A percentile compares a stretch with the other conserved stretches of the same genome.
These are phyloP conservation scores for Yamadazyma kanchanaburiensis DNA, from an alignment of 1,139 yeast species.

Conservation along the genomic window DNA sequence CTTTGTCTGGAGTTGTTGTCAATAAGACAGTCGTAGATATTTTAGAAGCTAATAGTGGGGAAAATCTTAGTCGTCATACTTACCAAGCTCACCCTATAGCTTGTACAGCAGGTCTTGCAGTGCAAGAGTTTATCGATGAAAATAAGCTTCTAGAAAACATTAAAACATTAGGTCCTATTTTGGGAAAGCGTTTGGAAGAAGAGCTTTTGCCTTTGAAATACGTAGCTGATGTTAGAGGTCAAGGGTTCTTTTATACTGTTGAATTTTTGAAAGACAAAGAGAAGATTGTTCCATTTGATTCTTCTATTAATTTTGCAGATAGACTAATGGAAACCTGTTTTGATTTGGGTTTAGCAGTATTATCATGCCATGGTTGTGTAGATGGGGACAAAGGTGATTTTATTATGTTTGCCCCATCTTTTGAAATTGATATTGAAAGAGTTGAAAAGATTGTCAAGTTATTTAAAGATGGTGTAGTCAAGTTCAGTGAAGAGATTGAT, in stretches of 20 bases:
- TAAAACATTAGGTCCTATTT: conserved; percentile 39
- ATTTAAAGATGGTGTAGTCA: too few species aligned
- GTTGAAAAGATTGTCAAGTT: conserved; percentile 1
- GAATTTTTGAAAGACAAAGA: conserved; percentile 15
- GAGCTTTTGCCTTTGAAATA: conserved; percentile 26
- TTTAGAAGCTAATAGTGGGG: conserved; percentile 39
- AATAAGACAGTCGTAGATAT: conserved; percentile 44
- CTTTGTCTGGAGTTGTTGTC: conserved; percentile 54
- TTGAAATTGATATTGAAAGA: conserved; percentile 1
- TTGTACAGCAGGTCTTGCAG: conserved; percentile 53
- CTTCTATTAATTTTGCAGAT: conserved; percentile 1
- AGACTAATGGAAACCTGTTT: background rate
- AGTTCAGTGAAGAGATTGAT: too few species aligned
- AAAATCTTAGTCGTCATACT: conserved; percentile 47
- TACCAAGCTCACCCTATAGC: conserved; percentile 56
- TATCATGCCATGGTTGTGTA: conserved; percentile 1
- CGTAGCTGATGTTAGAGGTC: conserved; percentile 56
- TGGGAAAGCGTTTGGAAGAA: conserved; percentile 37
- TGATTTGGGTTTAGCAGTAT: conserved; percentile 1
- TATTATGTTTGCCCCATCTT: conserved; percentile 2
- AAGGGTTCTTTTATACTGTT: conserved; percentile 56
- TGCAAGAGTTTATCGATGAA: conserved; percentile 47
- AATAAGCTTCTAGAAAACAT: conserved; percentile 44
- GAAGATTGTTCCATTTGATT: conserved; percentile 1
- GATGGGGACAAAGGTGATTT: conserved; percentile 1